phyloP scores from a whole-genome alignment of 768 basidiomycete species.

The Lactifluus volemus region DNA sequence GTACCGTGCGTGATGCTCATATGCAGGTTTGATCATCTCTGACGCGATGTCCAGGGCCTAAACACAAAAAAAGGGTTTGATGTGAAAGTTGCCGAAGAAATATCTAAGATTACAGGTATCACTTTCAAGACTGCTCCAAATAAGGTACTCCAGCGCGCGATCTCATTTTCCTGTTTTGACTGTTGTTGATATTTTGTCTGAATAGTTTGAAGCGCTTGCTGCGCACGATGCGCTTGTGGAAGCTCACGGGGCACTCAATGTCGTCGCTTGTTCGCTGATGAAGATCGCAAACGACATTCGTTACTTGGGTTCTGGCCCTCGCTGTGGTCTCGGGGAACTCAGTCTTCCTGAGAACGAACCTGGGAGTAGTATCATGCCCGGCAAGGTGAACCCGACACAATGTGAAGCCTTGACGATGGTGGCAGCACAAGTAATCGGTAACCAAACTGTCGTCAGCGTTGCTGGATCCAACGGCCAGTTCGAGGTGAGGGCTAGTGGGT shows the following conservation, averaged over 20 bases:
- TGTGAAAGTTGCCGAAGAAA: slow-evolving; percentile 84
- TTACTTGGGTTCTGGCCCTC: slow-evolving; percentile 94
- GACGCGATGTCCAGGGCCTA: slow-evolving; percentile 53
- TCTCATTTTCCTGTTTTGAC: not conserved
- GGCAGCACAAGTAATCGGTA: slow-evolving; percentile 96
- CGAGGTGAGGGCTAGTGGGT: slow-evolving; percentile 48
- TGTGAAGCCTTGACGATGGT: slow-evolving; percentile 99
- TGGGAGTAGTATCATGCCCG: slow-evolving; percentile 99
- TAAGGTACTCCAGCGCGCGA: slow-evolving; percentile 50
- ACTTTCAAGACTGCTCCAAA: slow-evolving; percentile 96
- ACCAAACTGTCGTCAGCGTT: slow-evolving; percentile 86
- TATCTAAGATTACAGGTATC: slow-evolving; percentile 84
- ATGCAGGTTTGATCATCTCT: not conserved
- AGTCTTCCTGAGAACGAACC: slow-evolving; percentile 97
- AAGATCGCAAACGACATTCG: slow-evolving; percentile 99
- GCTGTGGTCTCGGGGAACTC: slow-evolving; percentile 94
- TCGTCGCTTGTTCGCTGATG: slow-evolving; percentile 94
- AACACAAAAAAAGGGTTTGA: slow-evolving; percentile 98
- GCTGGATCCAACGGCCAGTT: slow-evolving; percentile 96
- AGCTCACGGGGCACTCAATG: slow-evolving; percentile 93
- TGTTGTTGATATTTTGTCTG: not conserved
- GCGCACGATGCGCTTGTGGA: slow-evolving; percentile 98
- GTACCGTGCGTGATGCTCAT: slow-evolving; percentile 59
- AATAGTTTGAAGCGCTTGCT: slow-evolving; percentile 92
- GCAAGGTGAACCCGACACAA: slow-evolving; percentile 99